These are phyloP conservation scores for Fusarium napiforme DNA, from an alignment of 2,329 filamentous ascomycete genomes.

Conservation along the genomic window DNA sequence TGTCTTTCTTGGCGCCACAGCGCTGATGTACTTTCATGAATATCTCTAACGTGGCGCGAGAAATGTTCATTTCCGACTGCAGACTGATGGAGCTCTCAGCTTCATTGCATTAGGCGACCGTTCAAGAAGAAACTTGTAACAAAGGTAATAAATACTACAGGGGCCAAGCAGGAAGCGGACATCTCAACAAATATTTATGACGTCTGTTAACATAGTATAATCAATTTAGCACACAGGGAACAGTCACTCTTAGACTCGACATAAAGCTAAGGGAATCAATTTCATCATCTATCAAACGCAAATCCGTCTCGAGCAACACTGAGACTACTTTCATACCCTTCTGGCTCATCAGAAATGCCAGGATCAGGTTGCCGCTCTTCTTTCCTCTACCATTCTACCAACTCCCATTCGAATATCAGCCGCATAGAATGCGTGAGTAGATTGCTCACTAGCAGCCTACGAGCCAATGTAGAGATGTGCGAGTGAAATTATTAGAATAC, in stretches of 20 bases:
- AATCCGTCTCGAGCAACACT: conserved; percentile 33
- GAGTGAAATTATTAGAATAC: conserved; percentile 61
- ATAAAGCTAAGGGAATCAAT: conserved; percentile 45
- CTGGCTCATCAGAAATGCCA: conserved; percentile 23
- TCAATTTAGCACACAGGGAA: background rate
- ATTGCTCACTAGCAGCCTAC: conserved; percentile 27
- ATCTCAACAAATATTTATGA: background rate
- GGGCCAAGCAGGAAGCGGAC: background rate
- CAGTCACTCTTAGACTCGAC: background rate
- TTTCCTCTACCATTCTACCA: conserved; percentile 49
- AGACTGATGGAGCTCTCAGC: background rate
- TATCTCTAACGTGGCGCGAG: background rate
- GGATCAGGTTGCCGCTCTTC: conserved; percentile 30
- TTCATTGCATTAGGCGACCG: background rate
- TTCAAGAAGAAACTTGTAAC: background rate
- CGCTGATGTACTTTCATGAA: background rate
- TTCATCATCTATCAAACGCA: conserved; percentile 48
- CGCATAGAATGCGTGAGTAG: conserved; percentile 42
- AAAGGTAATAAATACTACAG: background rate
- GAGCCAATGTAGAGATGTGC: conserved; percentile 50
- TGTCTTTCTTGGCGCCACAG: background rate
- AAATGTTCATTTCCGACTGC: background rate
- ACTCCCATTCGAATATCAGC: conserved; percentile 49
- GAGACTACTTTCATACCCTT: conserved; percentile 17
- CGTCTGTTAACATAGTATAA: background rate